Evolutionary conservation across 805 yeast genomes (phyloP).

Genomic region (Vanderwaltozyma polyspora): DNA sequence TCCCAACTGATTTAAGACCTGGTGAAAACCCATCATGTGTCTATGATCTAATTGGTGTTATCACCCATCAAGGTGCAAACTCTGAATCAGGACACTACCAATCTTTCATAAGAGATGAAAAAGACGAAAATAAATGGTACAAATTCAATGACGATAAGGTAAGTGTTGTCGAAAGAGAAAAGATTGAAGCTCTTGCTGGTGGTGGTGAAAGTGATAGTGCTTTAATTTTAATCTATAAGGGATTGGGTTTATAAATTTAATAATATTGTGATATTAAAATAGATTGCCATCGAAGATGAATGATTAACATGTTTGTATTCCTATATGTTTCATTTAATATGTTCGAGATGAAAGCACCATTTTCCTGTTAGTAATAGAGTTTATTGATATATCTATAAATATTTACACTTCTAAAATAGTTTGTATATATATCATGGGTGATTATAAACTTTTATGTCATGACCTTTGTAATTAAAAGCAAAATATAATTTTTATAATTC

Average conservation of each 20-base stretch:
- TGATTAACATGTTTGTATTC: neutral
- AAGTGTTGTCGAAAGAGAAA: slow-evolving; percentile 61
- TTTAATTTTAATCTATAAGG: slow-evolving; percentile 74
- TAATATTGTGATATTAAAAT: too few species aligned
- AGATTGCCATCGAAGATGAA: too few species aligned
- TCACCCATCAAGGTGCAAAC: slow-evolving; percentile 89
- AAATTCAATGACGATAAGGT: slow-evolving; percentile 91
- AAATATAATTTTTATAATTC: too few species aligned
- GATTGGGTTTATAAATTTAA: slow-evolving; percentile 45
- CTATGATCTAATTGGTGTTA: slow-evolving; percentile 70
- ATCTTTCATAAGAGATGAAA: slow-evolving; percentile 66
- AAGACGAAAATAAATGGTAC: slow-evolving; percentile 81
- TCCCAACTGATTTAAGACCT: slow-evolving; percentile 35
- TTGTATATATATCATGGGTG: too few species aligned
- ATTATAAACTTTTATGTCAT: too few species aligned
- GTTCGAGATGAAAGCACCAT: too few species aligned
- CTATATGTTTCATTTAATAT: too few species aligned
- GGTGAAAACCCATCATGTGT: slow-evolving; percentile 83
- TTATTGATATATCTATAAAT: too few species aligned
- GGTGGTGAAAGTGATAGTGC: slow-evolving; percentile 99
- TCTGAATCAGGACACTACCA: slow-evolving; percentile 98
- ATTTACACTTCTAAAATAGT: too few species aligned
- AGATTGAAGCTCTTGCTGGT: slow-evolving; percentile 78
- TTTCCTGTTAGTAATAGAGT: too few species aligned
- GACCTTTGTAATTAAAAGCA: too few species aligned